Evolutionary conservation across 1,284 basidiomycete species (phyloP), one percentile per base, ranked within the genome.

Genomic region (Apiotrichum akiyoshidainum): DNA sequence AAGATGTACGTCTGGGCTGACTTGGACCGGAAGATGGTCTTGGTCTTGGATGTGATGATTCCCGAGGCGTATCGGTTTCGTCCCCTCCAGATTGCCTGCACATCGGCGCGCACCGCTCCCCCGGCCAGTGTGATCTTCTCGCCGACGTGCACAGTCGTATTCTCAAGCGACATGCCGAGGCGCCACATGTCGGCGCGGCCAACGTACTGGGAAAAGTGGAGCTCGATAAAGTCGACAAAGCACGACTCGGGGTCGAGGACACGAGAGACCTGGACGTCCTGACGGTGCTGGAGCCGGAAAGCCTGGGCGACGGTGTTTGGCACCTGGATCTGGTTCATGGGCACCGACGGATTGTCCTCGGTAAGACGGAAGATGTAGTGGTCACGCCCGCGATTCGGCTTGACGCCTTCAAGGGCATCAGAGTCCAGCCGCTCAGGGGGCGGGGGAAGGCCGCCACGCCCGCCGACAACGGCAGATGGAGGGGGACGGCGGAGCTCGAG

Each of bases 141-240:
- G n/a, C 87, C 86, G 2, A 87, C 85, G 41, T 81, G 79, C 2
- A 83, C 65, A 22, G 80, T 81, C 40, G 73, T 71, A 44, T 74
- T 76, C 61, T 79, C 77, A 45, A 95, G 81, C 53, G 86, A 83
- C 72, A 88, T 86, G 33, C 85, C 85, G 14, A 94, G 81, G 46
- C 89, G 82, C 88, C 92, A 95, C 90, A 94, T 93, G 67, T 95
- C 92, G 56, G 90, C 90, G 54, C 93, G 85, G 26, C 91, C 92
- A 12, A 95, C 81, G 70, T 94, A 94, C 71, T 93, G 91, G 70
- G 95, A 92, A 72, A 96, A 96, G 49, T 86, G 85, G 55, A 96
- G 83, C 69, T 96, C 93, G 53, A 95, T 82, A 71, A 88, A 89
- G 64, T 92, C 88, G 2, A 89, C 89, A 42, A 82, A 82, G 64